These are phyloP conservation scores for Boeremia exigua DNA, from an alignment of 2,329 filamentous ascomycete species.

Conservation along the genomic window DNA sequence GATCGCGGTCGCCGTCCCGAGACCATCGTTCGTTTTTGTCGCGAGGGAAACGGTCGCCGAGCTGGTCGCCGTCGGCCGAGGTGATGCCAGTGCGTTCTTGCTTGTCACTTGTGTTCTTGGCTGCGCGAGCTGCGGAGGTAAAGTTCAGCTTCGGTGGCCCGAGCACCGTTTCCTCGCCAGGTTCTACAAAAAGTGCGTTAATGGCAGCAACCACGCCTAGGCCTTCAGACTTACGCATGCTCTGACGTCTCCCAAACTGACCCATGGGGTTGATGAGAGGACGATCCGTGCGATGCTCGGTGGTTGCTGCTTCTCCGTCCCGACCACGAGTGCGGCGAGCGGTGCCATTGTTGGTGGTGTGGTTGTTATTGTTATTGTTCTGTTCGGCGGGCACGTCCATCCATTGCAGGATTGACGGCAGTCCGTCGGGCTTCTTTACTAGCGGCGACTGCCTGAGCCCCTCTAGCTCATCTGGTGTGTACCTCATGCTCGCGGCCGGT, in stretches of 20 bases:
- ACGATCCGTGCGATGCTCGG: slow-evolving; percentile 39
- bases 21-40: slow-evolving; percentile 50
- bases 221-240: slow-evolving; percentile 57
- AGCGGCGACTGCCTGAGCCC: slow-evolving; percentile 81
- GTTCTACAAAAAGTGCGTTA: slow-evolving; percentile 55
- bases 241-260: slow-evolving; percentile 41
- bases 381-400: slow-evolving; percentile 72
- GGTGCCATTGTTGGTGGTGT: slow-evolving; percentile 27
- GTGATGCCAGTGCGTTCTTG: slow-evolving; percentile 45
- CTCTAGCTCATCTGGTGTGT: slow-evolving; percentile 77
- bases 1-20: slow-evolving; percentile 51
- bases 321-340: slow-evolving; percentile 35
- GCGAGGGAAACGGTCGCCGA: slow-evolving; percentile 41
- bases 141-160: slow-evolving; percentile 85
- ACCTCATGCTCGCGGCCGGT: slow-evolving; percentile 51
- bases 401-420: slow-evolving; percentile 91
- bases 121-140: slow-evolving; percentile 71
- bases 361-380: slow-evolving; percentile 30
- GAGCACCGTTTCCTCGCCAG: slow-evolving; percentile 79
- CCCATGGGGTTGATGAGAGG: slow-evolving; percentile 46
- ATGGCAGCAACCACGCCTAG: slow-evolving; percentile 46
- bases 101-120: slow-evolving; percentile 49
- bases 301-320: slow-evolving; percentile 34
- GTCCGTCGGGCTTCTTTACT: slow-evolving; percentile 76
- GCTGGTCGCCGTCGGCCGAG: slow-evolving; percentile 49